Evolutionary conservation across 2,329 filamentous ascomycete genomes (phyloP).

Genomic region (Bipolaris bicolor): DNA sequence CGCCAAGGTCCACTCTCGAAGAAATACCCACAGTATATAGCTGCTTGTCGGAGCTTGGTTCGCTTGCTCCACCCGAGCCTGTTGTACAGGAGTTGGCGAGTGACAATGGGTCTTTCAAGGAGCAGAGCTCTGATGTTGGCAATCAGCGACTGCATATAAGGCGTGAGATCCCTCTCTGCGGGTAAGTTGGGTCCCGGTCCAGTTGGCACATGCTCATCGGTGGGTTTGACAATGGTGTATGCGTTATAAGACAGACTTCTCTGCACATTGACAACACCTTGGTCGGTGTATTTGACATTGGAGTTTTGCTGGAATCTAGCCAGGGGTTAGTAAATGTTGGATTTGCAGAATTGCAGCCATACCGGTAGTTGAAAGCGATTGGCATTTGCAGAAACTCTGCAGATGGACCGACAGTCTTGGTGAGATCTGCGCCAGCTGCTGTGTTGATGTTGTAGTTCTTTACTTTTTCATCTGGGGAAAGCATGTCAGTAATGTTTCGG

Average conservation of each 20-base stretch:
- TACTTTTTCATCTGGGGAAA: slow-evolving; percentile 61
- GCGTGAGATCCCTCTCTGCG: slow-evolving; percentile 57
- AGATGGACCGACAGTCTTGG: slow-evolving; percentile 76
- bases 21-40: slow-evolving; percentile 87
- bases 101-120: slow-evolving; percentile 80
- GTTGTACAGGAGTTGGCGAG: slow-evolving; percentile 80
- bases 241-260: slow-evolving; percentile 34
- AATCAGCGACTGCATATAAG: slow-evolving; percentile 69
- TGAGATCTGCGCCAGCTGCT: slow-evolving; percentile 60
- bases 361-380: slow-evolving; percentile 71
- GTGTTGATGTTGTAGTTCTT: slow-evolving; percentile 64
- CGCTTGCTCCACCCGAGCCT: slow-evolving; percentile 63
- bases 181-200: slow-evolving; percentile 64
- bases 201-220: slow-evolving; percentile 67
- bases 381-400: slow-evolving; percentile 77
- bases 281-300: slow-evolving; percentile 67
- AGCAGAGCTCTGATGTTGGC: slow-evolving; percentile 69
- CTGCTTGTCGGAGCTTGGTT: slow-evolving; percentile 70
- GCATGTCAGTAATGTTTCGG: neutral
- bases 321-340: neutral
- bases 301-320: slow-evolving; percentile 82
- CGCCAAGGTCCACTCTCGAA: slow-evolving; percentile 93
- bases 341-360: slow-evolving; percentile 15
- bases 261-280: slow-evolving; percentile 39
- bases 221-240: slow-evolving; percentile 63